Conservation (phyloP, 1,284 basidiomycete species). For the Cryptococcus floricola region DNA sequence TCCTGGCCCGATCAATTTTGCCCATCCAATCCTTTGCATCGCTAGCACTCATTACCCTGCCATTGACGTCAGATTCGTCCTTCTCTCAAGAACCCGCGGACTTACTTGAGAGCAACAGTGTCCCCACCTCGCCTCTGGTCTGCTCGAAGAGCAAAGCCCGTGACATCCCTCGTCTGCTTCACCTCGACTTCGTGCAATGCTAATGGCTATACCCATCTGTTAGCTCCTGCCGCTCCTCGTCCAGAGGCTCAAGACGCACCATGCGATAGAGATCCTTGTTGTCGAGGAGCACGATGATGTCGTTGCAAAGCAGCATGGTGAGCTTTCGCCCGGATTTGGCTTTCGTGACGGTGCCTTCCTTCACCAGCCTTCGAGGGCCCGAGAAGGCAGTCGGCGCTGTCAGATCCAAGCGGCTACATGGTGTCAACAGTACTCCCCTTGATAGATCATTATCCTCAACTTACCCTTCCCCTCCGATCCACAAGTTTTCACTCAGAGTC, state of each 20-base stretch:
- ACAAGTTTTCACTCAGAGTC: slow-evolving; percentile 70
- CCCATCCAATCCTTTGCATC: slow-evolving; percentile 66
- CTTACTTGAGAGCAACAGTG: slow-evolving; percentile 56
- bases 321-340: slow-evolving; percentile 78
- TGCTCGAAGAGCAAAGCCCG: slow-evolving; percentile 60
- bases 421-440: not conserved
- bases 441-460: slow-evolving; percentile 22
- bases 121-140: slow-evolving; percentile 73
- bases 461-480: slow-evolving; percentile 74
- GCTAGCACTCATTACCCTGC: slow-evolving; percentile 57
- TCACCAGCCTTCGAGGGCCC: slow-evolving; percentile 69
- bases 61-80: not conserved
- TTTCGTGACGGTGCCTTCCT: slow-evolving; percentile 74
- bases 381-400: slow-evolving; percentile 78
- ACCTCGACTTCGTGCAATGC: slow-evolving; percentile 43
- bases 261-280: slow-evolving; percentile 71
- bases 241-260: slow-evolving; percentile 53
- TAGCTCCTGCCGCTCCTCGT: slow-evolving; percentile 66
- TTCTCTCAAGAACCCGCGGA: not conserved
- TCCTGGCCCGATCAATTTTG: slow-evolving; percentile 50
- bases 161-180: slow-evolving; percentile 56
- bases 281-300: slow-evolving; percentile 74
- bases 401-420: slow-evolving; percentile 71
- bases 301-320: slow-evolving; percentile 70
- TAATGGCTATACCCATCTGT: slow-evolving; percentile 42